These are phyloP conservation scores for Psidium guajava DNA, from an alignment of 345 rosid genomes.

Conservation along the genomic window DNA sequence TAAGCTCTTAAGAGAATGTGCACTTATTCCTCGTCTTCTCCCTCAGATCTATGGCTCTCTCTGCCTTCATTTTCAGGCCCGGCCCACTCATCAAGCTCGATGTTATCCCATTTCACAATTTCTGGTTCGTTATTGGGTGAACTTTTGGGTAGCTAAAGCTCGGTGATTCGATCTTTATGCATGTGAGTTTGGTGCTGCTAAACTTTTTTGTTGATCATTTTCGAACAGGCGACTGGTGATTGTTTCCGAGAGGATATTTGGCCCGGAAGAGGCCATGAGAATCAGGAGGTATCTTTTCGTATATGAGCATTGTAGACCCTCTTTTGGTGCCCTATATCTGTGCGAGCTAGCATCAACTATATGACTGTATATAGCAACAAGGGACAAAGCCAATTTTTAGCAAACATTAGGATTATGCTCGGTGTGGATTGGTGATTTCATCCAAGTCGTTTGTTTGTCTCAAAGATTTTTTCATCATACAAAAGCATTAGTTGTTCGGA, in stretches of 20 bases:
- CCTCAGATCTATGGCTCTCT: too few relatives aligned
- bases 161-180: too few relatives aligned
- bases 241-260: conserved; percentile 39
- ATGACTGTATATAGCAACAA: neutral
- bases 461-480: neutral
- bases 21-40: too few relatives aligned
- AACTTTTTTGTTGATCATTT: too few relatives aligned
- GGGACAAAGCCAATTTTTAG: neutral
- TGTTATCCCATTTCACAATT: too few relatives aligned
- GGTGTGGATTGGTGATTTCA: neutral
- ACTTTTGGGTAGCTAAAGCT: too few relatives aligned
- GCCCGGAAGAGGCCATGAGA: conserved; percentile 67
- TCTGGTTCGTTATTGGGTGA: too few relatives aligned
- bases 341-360: neutral
- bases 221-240: conserved; percentile 13
- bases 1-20: too few relatives aligned
- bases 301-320: neutral
- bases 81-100: too few relatives aligned
- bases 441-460: neutral
- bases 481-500: neutral
- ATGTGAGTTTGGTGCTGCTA: too few relatives aligned
- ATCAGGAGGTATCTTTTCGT: conserved; percentile 30
- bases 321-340: neutral
- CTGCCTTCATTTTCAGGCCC: too few relatives aligned
- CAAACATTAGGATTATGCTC: neutral